Evolutionary conservation across 805 yeast genomes (phyloP).

Genomic region (Wickerhamiella hasegawae): DNA sequence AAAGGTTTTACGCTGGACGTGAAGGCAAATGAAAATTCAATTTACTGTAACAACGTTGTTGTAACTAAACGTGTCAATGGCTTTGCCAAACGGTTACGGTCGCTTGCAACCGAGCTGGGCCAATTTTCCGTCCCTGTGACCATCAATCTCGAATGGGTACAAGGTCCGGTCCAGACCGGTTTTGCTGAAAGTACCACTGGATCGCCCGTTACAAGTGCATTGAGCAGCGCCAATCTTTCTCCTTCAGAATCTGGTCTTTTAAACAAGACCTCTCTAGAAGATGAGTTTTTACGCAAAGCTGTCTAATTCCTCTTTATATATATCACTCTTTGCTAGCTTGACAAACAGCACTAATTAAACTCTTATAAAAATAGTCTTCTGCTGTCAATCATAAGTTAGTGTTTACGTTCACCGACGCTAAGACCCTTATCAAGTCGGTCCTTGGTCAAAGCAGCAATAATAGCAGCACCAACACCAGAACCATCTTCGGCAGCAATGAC

Average conservation of each 20-base stretch:
- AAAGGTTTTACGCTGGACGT: constrained; percentile 15
- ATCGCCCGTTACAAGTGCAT: no score
- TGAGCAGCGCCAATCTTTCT: no score
- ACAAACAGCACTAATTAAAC: no score
- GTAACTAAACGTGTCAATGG: constrained; percentile 7
- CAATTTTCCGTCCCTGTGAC: neutral
- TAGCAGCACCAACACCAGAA: constrained; percentile 96
- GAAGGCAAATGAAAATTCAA: constrained; percentile 9
- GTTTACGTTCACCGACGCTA: constrained; percentile 19
- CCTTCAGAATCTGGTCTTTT: no score
- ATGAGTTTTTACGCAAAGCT: no score
- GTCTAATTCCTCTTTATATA: no score
- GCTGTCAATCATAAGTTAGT: no score
- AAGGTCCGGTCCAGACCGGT: no score
- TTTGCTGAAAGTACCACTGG: no score
- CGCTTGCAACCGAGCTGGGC: neutral
- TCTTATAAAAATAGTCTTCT: no score
- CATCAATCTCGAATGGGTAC: constrained; percentile 4
- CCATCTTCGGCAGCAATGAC: constrained; percentile 96
- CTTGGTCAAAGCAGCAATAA: constrained; percentile 88
- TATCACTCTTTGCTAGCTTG: no score
- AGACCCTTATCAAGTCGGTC: constrained; percentile 53
- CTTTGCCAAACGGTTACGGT: neutral
- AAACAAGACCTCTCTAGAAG: no score
- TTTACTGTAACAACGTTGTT: constrained; percentile 10